Conservation (phyloP, 2,329 filamentous ascomycete genomes). For the Colletotrichum abscissum region DNA sequence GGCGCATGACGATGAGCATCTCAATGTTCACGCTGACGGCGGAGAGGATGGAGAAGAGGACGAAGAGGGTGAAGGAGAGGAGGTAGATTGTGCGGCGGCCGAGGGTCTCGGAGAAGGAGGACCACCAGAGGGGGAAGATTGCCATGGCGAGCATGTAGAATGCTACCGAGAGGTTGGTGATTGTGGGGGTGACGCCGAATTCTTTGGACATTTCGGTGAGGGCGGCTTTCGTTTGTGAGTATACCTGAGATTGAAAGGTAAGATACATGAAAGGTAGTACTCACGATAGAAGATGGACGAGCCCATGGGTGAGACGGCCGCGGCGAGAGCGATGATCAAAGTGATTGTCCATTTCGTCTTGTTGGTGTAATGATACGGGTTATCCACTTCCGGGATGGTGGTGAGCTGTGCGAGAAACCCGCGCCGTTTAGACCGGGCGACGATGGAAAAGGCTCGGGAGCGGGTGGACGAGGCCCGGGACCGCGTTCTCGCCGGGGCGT, state of each 20-base stretch:
- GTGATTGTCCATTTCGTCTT: conserved; percentile 89
- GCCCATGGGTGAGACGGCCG: conserved; percentile 82
- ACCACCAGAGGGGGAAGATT: conserved; percentile 90
- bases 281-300: conserved; percentile 85
- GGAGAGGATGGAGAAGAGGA: conserved; percentile 76
- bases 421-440: conserved; percentile 65
- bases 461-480: conserved; percentile 53
- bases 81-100: conserved; percentile 85
- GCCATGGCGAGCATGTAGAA: conserved; percentile 87
- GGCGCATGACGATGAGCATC: conserved; percentile 82
- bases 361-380: conserved; percentile 78
- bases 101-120: conserved; percentile 78
- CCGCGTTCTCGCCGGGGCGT: conserved; percentile 34
- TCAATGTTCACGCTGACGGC: conserved; percentile 76
- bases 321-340: conserved; percentile 79
- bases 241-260: not conserved
- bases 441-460: conserved; percentile 50
- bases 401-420: conserved; percentile 79
- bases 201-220: conserved; percentile 72
- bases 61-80: conserved; percentile 77
- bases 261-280: conserved; percentile 39
- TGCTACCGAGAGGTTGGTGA: conserved; percentile 81
- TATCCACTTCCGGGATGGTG: conserved; percentile 81
- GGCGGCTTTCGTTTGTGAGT: conserved; percentile 63
- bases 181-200: conserved; percentile 70